These are phyloP conservation scores for Artemisia tridentata DNA, from an alignment of 129 eudicot genomes.

Conservation along the genomic window DNA sequence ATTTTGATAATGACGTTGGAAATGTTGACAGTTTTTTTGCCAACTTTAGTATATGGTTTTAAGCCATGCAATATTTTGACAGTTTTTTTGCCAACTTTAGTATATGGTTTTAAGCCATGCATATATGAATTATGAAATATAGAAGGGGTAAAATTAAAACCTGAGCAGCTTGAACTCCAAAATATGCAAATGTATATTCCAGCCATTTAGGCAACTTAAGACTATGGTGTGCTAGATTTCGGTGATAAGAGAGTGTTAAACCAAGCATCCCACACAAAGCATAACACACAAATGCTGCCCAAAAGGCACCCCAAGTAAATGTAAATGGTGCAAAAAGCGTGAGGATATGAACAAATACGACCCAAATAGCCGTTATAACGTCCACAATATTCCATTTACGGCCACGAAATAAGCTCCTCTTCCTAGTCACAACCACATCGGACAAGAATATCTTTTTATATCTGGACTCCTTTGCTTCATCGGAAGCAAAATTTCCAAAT, in stretches of 20 bases:
- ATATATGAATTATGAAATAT: too few relatives aligned
- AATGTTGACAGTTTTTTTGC: background rate
- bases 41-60: background rate
- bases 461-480: background rate
- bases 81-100: background rate
- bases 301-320: conserved; percentile 59
- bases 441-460: conserved; percentile 22
- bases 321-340: conserved; percentile 56
- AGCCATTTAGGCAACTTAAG: conserved; percentile 80
- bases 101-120: background rate
- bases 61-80: background rate
- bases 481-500: background rate
- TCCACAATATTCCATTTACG: conserved; percentile 56
- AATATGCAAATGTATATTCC: conserved; percentile 67
- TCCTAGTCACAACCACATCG: conserved; percentile 54
- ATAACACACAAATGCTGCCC: conserved; percentile 49
- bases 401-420: conserved; percentile 40
- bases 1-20: too few relatives aligned
- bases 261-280: conserved; percentile 52
- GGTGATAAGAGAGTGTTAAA: conserved; percentile 56
- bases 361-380: conserved; percentile 26
- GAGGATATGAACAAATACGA: conserved; percentile 45
- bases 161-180: conserved; percentile 70
- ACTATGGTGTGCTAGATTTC: conserved; percentile 69
- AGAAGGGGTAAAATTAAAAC: conserved; percentile 17